These are phyloP conservation scores for Phyllostachys edulis DNA, from an alignment of 176 grass and related monocot genomes.

Conservation along the genomic window DNA sequence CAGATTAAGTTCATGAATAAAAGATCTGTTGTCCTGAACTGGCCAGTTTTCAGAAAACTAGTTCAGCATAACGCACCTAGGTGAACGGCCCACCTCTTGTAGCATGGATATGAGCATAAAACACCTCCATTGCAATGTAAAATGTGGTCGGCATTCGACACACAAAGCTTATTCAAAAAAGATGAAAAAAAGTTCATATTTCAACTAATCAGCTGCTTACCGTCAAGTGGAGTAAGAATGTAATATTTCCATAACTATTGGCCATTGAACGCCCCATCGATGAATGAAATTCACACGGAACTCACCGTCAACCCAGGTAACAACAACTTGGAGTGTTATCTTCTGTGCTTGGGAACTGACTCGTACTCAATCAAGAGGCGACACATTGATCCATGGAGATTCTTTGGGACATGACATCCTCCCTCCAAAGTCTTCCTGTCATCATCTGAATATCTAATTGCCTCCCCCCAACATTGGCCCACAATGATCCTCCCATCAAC, in stretches of 20 bases:
- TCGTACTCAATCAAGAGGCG: neutral
- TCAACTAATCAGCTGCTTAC: neutral
- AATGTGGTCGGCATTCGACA: neutral
- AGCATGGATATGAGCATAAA: neutral
- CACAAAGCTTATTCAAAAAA: neutral
- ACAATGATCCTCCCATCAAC: slow-evolving; percentile 43
- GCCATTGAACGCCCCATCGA: neutral
- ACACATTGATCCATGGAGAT: slow-evolving; percentile 38
- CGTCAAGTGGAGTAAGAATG: neutral
- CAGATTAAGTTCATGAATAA: no score
- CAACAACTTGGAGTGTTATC: neutral
- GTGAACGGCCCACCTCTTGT: no score
- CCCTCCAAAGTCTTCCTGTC: slow-evolving; percentile 22
- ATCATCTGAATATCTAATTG: slow-evolving; percentile 53
- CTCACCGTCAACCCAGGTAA: slow-evolving; percentile 21
- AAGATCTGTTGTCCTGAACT: neutral
- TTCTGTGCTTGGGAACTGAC: slow-evolving; percentile 8
- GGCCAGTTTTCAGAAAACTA: neutral
- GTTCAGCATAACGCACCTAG: neutral
- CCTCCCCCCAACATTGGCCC: slow-evolving; percentile 30
- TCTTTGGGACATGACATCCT: slow-evolving; percentile 27
- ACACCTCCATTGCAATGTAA: neutral
- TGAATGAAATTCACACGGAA: neutral
- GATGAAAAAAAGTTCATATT: neutral
- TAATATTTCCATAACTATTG: neutral